Percentiles rank a stretch among this genome's conserved stretches.
phyloP scores from a whole-genome alignment of 2,329 filamentous ascomycete genomes.

The Diplodia seriata region DNA sequence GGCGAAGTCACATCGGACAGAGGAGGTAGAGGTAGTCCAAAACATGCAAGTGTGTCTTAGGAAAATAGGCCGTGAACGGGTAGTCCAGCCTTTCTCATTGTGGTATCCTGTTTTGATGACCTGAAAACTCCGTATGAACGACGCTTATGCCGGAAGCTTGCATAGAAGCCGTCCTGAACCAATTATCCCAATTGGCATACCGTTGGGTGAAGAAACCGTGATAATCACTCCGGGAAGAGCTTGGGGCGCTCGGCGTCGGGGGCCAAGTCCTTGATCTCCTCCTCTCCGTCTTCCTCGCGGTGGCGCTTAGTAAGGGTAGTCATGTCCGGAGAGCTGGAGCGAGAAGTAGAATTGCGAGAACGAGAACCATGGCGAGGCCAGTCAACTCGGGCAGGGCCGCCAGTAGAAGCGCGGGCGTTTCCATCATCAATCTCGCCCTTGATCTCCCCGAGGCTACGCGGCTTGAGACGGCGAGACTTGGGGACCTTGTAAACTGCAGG shows the following conservation, averaged over 20 bases:
- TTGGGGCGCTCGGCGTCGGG: not conserved
- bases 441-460: not conserved
- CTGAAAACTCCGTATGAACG: constrained; percentile 6
- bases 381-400: not conserved
- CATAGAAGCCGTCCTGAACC: not conserved
- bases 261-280: not conserved
- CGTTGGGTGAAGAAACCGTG: not conserved
- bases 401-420: not conserved
- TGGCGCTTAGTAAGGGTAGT: not conserved
- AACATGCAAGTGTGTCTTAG: not conserved
- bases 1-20: not conserved
- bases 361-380: not conserved
- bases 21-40: not conserved
- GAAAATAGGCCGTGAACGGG: not conserved
- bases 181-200: not conserved
- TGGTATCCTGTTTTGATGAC: constrained; percentile 17
- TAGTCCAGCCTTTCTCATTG: constrained; percentile 1
- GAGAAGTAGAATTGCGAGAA: not conserved
- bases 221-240: not conserved
- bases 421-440: not conserved
- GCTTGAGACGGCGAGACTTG: not conserved
- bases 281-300: not conserved
- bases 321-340: not conserved
- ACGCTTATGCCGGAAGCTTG: constrained; percentile 3
- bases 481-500: not conserved